These are phyloP conservation scores for Paramecium octaurelia DNA, from an alignment of 73 alveolate genomes.

Conservation along the genomic window DNA sequence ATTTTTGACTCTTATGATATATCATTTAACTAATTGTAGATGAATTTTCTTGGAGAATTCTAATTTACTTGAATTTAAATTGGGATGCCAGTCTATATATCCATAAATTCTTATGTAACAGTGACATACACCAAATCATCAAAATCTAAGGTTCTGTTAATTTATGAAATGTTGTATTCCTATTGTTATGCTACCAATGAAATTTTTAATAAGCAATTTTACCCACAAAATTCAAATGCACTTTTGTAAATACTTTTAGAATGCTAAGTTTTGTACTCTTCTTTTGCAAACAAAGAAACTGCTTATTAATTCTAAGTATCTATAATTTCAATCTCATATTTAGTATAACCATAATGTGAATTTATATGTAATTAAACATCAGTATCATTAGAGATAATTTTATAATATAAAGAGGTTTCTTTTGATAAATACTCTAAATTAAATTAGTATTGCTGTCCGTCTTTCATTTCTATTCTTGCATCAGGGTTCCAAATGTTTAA, in stretches of 20 bases:
- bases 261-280: neutral
- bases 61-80: neutral
- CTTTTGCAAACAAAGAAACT: neutral
- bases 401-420: neutral
- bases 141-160: neutral
- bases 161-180: neutral
- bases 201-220: neutral
- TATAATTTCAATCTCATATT: neutral
- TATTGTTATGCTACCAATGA: neutral
- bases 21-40: neutral
- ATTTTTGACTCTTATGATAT: neutral
- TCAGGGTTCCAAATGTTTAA: neutral
- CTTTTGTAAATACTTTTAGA: neutral
- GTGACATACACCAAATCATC: neutral
- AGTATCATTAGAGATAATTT: neutral
- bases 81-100: neutral
- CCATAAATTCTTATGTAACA: slow-evolving; percentile 4
- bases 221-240: neutral
- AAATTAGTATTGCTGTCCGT: neutral
- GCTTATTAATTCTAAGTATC: neutral
- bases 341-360: slow-evolving; percentile 3
- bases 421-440: slow-evolving; percentile 2
- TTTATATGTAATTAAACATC: neutral
- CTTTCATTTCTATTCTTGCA: neutral
- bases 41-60: neutral